These are phyloP conservation scores for Macaranga tanarius DNA, from an alignment of 441 rosid genomes.

Conservation along the genomic window DNA sequence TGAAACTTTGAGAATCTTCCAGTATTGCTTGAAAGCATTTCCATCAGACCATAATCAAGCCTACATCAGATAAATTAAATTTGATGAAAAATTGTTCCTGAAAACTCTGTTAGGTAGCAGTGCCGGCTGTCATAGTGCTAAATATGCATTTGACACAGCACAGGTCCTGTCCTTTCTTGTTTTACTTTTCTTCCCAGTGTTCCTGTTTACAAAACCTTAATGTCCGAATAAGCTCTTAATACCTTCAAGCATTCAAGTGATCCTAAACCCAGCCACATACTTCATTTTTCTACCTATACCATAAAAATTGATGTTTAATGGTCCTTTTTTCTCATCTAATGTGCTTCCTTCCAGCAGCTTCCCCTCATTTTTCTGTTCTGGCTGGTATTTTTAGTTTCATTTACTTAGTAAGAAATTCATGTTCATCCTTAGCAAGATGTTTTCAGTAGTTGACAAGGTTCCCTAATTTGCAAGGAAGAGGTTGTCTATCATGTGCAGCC, in stretches of 20 bases:
- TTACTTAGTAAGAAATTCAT: not conserved
- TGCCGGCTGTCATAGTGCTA: not conserved
- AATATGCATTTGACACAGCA: slow-evolving; percentile 1
- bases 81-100: not conserved
- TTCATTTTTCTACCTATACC: too few species aligned
- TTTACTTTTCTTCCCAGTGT: not conserved
- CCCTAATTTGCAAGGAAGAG: not conserved
- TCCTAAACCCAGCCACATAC: too few species aligned
- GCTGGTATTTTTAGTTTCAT: not conserved
- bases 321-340: too few species aligned
- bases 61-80: not conserved
- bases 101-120: not conserved
- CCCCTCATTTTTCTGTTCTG: too few species aligned
- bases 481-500: not conserved
- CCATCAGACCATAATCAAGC: not conserved
- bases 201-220: not conserved
- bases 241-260: too few species aligned
- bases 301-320: too few species aligned
- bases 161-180: not conserved
- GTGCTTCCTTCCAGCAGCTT: too few species aligned
- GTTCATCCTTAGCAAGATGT: not conserved
- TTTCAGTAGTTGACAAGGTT: not conserved
- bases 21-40: not conserved
- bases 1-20: not conserved
- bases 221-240: not conserved